Percentiles rank a stretch among this genome's conserved stretches.
These are phyloP conservation scores for Myxozyma vanderwaltii DNA, from an alignment of 805 yeast genomes.

Conservation along the genomic window DNA sequence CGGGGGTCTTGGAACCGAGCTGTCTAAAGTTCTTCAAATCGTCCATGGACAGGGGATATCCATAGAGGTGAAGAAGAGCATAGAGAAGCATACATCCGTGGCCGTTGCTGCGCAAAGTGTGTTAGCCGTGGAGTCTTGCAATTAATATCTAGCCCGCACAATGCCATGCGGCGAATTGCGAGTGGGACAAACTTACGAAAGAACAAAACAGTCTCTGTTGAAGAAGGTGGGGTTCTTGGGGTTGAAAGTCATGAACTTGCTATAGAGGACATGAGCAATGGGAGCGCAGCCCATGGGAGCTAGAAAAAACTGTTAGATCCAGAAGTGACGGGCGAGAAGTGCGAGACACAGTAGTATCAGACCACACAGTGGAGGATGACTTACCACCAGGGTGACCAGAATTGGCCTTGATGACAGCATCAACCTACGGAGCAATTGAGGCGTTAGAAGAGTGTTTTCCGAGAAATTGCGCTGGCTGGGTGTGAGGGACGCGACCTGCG, in stretches of 20 bases:
- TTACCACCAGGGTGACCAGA: slow-evolving; percentile 92
- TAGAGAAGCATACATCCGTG: slow-evolving; percentile 92
- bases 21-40: slow-evolving; percentile 92
- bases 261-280: slow-evolving; percentile 83
- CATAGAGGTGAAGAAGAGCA: slow-evolving; percentile 80
- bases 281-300: slow-evolving; percentile 99
- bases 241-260: slow-evolving; percentile 75
- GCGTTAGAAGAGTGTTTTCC: slow-evolving; percentile 5
- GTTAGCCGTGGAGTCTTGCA: neutral
- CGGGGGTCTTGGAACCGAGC: slow-evolving; percentile 88
- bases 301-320: slow-evolving; percentile 9
- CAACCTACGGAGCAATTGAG: slow-evolving; percentile 50
- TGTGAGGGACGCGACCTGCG: too few species aligned
- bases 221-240: slow-evolving; percentile 91
- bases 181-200: slow-evolving; percentile 49
- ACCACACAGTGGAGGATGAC: neutral
- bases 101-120: slow-evolving; percentile 57
- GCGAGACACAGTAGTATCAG: neutral
- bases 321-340: neutral
- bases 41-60: slow-evolving; percentile 76
- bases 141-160: too few species aligned
- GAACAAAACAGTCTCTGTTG: slow-evolving; percentile 92
- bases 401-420: slow-evolving; percentile 82
- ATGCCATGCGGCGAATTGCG: too few species aligned
- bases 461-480: neutral